A percentile compares a stretch with the other conserved stretches of the same genome.
These are phyloP conservation scores for Candida oleophila DNA, from an alignment of 805 yeast genomes.

Conservation along the genomic window DNA sequence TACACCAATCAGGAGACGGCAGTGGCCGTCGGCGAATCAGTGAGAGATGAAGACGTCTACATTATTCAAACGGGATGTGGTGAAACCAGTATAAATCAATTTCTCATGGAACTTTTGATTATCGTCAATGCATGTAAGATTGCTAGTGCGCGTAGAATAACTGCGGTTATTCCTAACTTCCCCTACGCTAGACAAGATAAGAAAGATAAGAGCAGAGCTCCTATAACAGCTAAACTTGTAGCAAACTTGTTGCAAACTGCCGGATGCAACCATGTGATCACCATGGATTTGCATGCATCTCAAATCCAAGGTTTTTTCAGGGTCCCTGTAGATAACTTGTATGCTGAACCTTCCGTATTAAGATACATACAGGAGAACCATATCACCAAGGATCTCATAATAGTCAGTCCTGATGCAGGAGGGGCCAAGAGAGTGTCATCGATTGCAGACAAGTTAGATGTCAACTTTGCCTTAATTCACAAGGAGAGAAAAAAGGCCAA, in stretches of 20 bases:
- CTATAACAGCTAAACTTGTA: conserved; percentile 90
- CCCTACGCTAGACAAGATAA: conserved; percentile 98
- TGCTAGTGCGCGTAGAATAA: conserved; percentile 93
- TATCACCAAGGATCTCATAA: conserved; percentile 57
- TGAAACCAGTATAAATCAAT: conserved; percentile 70
- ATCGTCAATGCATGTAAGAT: conserved; percentile 92
- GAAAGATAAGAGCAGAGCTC: conserved; percentile 94
- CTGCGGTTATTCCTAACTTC: conserved; percentile 93
- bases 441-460: conserved; percentile 86
- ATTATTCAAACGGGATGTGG: conserved; percentile 81
- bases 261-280: conserved; percentile 93
- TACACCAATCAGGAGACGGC: conserved; percentile 86
- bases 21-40: conserved; percentile 74
- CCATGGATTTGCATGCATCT: conserved; percentile 96
- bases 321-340: conserved; percentile 92
- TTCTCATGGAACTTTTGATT: conserved; percentile 81
- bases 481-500: conserved; percentile 94
- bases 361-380: conserved; percentile 72
- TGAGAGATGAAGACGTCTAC: conserved; percentile 81
- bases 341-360: conserved; percentile 90
- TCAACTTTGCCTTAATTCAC: conserved; percentile 93
- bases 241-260: conserved; percentile 91
- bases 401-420: conserved; percentile 98
- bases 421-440: conserved; percentile 98
- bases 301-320: conserved; percentile 97